A percentile compares a stretch with the other conserved stretches of the same genome.
These are phyloP conservation scores for Kingdonia uniflora DNA, from an alignment of 164 flowering plant genomes.

Conservation along the genomic window DNA sequence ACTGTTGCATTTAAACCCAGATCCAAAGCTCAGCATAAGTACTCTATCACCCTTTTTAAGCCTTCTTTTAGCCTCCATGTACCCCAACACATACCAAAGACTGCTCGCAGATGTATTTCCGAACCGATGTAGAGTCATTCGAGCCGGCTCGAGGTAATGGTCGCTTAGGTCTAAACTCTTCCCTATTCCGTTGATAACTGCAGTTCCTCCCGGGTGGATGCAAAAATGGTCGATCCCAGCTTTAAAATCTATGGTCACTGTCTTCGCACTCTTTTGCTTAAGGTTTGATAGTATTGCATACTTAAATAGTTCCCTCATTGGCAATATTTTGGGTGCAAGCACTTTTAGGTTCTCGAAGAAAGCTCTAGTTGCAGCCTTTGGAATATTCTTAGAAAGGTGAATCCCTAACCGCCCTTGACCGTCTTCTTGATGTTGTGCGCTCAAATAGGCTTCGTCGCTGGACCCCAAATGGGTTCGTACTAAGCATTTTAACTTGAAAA, in stretches of 20 bases:
- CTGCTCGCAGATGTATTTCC: constrained; percentile 42
- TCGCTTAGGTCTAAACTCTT: constrained; percentile 32
- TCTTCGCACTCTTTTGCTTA: background rate
- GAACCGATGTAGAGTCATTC: constrained; percentile 64
- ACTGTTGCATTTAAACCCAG: constrained; percentile 59
- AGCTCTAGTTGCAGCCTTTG: constrained; percentile 33
- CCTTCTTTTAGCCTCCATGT: constrained; percentile 22
- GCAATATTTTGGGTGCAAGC: constrained; percentile 33
- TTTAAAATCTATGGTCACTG: constrained; percentile 25
- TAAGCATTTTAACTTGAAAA: constrained; percentile 26
- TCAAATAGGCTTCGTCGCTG: constrained; percentile 37
- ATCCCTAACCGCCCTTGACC: constrained; percentile 25
- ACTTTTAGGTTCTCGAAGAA: constrained; percentile 26
- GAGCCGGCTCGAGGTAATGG: constrained; percentile 60
- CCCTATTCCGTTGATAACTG: constrained; percentile 63
- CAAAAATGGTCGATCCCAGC: constrained; percentile 66
- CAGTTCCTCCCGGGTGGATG: constrained; percentile 68
- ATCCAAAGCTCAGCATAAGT: constrained; percentile 27
- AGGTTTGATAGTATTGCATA: constrained; percentile 13
- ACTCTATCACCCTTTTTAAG: constrained; percentile 55
- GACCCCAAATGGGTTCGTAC: constrained; percentile 40
- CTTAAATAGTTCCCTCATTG: constrained; percentile 26
- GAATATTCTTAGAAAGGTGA: constrained; percentile 27
- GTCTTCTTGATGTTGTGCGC: constrained; percentile 41
- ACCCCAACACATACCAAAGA: constrained; percentile 48